Base-by-base conservation (phyloP, 148 eudicot species). In the Fagopyrum homotropicum region DNA sequence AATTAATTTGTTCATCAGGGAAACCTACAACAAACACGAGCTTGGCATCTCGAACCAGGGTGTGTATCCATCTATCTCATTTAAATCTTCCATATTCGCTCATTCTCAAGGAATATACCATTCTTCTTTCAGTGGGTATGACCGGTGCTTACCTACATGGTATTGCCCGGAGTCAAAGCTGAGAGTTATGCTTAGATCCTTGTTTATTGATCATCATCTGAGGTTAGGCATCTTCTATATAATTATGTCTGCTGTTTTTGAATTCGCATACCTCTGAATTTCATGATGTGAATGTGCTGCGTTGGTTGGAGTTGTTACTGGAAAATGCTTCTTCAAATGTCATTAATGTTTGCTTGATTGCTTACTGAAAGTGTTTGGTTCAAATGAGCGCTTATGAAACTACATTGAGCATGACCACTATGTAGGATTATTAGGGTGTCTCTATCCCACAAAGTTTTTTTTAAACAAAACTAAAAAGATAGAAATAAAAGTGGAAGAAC, bases 61-160 rank as follows among this genome's bases (percentile, higher is more conserved):
- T 22, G 26, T 22, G 26, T 22, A 22, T 22, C 26, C 26, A 22
- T 22, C 26, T 22, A 22, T 22, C 26, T 22, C 26, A 22, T 22
- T 22, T 22, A 22, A 22, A 22, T 22, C 26, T 22, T 22, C 26
- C 26, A 22, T 22, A 22, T 22, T 22, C 26, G 26, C 26, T 22
- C 26, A 22, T 22, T 22, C 26, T 22, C 26, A 22, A 22, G 26
- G 26, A 22, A 22, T 22, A 22, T 22, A 22, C 26, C 26, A 22
- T 22, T 14, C 48, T 88, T 14, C 91, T 84, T 69, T 94, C 98
- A 7, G 83, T 94, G 44, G 81, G 91, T 19, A 94, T 94, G 98
- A 86, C 82, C 30, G 91, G 89, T 22, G 95, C 95, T 10, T 94
- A 94, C 76, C 50, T 87, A 61, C 95, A 94, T 61, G 98, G 97